phyloP scores from a whole-genome alignment of 768 basidiomycete genomes.

The Trichaptum fuscoviolaceum region DNA sequence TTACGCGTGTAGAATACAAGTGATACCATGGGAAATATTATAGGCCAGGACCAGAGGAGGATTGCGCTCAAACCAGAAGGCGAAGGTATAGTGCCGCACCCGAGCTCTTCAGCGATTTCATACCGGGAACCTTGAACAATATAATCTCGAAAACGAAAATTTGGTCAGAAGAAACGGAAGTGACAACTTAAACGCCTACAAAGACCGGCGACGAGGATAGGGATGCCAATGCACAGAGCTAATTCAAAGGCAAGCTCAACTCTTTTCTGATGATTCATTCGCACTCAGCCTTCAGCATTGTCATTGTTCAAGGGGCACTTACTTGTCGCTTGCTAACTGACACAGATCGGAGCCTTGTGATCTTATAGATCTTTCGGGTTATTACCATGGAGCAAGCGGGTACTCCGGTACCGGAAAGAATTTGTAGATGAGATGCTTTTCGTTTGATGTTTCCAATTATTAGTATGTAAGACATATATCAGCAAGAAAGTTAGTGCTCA shows the following conservation, averaged over 20 bases:
- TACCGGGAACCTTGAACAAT: neutral
- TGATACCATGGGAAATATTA: neutral
- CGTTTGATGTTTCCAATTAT: too few species aligned
- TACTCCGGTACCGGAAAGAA: conserved; percentile 31
- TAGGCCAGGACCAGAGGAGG: neutral
- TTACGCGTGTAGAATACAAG: neutral
- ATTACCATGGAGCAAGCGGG: conserved; percentile 39
- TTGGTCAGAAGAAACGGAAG: too few species aligned
- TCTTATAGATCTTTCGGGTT: conserved; percentile 43
- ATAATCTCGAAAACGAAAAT: neutral
- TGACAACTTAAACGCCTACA: neutral
- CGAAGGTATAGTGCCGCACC: neutral
- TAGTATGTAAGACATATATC: too few species aligned
- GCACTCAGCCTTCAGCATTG: too few species aligned
- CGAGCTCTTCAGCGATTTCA: neutral
- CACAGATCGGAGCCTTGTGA: conserved; percentile 47
- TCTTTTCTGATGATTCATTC: too few species aligned
- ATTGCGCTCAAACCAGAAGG: neutral
- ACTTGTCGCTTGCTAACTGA: conserved; percentile 43
- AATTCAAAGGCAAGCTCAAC: neutral
- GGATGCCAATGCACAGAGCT: neutral
- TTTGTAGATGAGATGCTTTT: conserved; percentile 34
- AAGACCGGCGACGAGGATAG: neutral
- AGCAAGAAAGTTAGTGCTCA: too few species aligned
- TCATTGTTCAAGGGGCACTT: too few species aligned